Evolutionary conservation across 2,329 filamentous ascomycete genomes (phyloP), one percentile per base, ranked within the genome.

Genomic region (Clonostachys rosea): DNA sequence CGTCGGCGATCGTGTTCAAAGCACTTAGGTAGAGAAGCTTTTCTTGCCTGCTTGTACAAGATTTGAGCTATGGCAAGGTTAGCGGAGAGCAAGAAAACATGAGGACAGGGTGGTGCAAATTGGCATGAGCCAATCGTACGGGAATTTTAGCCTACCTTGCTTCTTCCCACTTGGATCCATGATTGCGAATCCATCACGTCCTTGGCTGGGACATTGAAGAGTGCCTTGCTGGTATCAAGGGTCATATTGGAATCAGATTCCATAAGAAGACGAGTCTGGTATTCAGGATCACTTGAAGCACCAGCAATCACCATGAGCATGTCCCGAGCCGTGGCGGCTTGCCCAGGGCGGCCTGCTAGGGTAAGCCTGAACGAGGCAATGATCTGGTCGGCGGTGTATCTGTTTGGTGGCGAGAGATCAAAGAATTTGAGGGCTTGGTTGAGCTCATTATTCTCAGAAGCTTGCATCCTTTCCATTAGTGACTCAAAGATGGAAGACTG

Each of bases 401-500:
- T 64, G 39, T 68, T 68, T 4, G 60, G 61, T 2, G 66, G 64
- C 18, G 56, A 57, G 11, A 70, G 54, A 2, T 60, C 64, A 11
- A 70, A 57, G 44, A 61, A 69, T 6, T 48, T 49, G 34, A 69
- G 49, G 2, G 66, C 66, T 49, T 69, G 57, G 5, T 59, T 53
- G 12, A 61, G 54, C 9, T 47, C 52, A 34, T 62, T 61, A 10
- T 48, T 49, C 24, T 30, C 24, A 30, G 24, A 30, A 30, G 24
- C 24, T 30, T 30, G 8, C 24, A 30, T 30, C 14, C 36, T n/a
- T 42, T 61, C 59, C 2, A 56, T 52, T 46, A 67, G 64, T 45
- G 59, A 68, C n/a, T 69, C 67, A 40, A 64, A 70, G 17, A 68
- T 56, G 3, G 67, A 69, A 9, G 62, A 67, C 48, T 69, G 67